These are phyloP conservation scores for Paxillus rubicundulus DNA, from an alignment of 768 basidiomycete species.

Conservation along the genomic window DNA sequence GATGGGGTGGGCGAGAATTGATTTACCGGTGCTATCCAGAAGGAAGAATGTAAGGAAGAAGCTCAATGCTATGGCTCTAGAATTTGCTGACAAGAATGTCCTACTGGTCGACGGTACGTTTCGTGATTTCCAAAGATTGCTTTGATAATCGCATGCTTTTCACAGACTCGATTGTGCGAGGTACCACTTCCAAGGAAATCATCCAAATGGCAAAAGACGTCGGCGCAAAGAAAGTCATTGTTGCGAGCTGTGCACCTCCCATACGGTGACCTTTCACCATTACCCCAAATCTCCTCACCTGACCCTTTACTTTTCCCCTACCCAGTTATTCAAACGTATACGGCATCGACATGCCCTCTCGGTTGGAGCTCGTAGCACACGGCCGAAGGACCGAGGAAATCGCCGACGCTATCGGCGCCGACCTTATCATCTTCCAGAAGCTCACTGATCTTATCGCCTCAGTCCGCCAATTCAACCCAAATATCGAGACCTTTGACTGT, in stretches of 20 bases:
- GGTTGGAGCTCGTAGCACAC: constrained; percentile 89
- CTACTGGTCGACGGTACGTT: constrained; percentile 88
- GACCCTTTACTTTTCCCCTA: background rate
- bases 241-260: constrained; percentile 96
- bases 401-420: constrained; percentile 83
- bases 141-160: background rate
- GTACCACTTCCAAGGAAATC: constrained; percentile 98
- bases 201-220: constrained; percentile 99
- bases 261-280: constrained; percentile 58
- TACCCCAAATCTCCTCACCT: background rate
- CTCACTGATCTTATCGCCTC: constrained; percentile 83
- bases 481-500: constrained; percentile 82
- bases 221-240: constrained; percentile 92
- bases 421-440: constrained; percentile 94
- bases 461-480: constrained; percentile 80
- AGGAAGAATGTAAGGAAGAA: constrained; percentile 93
- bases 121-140: background rate
- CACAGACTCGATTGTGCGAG: constrained; percentile 95
- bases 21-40: constrained; percentile 38
- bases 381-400: constrained; percentile 69
- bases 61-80: constrained; percentile 97
- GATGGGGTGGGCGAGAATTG: background rate
- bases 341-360: constrained; percentile 99
- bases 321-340: constrained; percentile 88
- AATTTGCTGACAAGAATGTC: constrained; percentile 90